Evolutionary conservation across 179 eudicot species (phyloP).

Genomic region (Carnegiea gigantea): DNA sequence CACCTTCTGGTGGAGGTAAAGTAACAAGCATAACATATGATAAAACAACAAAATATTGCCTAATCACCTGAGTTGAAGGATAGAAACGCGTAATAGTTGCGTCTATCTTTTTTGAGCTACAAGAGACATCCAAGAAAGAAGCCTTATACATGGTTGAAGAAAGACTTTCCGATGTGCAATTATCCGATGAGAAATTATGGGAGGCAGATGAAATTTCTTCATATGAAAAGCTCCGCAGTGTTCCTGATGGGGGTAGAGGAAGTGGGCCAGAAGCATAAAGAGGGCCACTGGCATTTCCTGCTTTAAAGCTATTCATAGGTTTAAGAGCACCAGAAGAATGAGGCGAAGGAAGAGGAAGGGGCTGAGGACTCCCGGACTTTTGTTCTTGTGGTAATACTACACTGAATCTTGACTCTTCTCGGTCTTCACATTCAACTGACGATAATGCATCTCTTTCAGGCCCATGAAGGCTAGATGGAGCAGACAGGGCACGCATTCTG

Average conservation of each 20-base stretch:
- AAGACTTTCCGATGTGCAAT: conserved; percentile 72
- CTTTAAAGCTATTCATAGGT: conserved; percentile 63
- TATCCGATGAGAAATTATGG: conserved; percentile 75
- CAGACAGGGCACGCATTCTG: conserved; percentile 75
- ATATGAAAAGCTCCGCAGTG: conserved; percentile 53
- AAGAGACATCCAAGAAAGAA: conserved; percentile 58
- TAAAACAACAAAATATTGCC: background rate
- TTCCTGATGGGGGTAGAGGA: conserved; percentile 63
- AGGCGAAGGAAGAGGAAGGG: conserved; percentile 94
- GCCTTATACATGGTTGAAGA: conserved; percentile 72
- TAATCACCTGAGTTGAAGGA: conserved; percentile 64
- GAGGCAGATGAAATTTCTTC: conserved; percentile 81
- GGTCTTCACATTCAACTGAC: conserved; percentile 62
- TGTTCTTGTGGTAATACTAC: conserved; percentile 54
- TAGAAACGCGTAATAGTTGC: conserved; percentile 82
- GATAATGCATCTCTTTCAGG: conserved; percentile 58
- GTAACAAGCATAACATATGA: conserved; percentile 1
- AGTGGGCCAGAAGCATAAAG: conserved; percentile 68
- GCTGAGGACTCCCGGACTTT: conserved; percentile 70
- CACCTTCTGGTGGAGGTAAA: background rate
- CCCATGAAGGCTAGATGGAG: conserved; percentile 74
- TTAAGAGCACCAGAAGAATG: conserved; percentile 47
- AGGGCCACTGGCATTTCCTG: conserved; percentile 58
- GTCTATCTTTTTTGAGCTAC: conserved; percentile 53
- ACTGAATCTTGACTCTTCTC: conserved; percentile 46